Conservation (phyloP, 164 flowering plant species). For the Sedum album region DNA sequence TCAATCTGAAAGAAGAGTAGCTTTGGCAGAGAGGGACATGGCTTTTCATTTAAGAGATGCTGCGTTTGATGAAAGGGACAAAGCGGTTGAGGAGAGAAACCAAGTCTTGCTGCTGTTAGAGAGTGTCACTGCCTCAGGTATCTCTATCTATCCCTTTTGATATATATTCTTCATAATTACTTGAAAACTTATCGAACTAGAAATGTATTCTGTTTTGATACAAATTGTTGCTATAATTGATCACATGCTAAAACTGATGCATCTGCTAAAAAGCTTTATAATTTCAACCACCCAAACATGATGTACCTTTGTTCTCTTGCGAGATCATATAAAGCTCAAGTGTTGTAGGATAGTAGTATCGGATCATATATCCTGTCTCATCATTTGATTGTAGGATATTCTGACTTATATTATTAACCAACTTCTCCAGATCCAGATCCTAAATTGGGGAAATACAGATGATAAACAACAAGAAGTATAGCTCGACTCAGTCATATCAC, state of each 20-base stretch:
- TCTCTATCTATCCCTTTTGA: too few species aligned
- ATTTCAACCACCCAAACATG: too few species aligned
- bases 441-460: neutral
- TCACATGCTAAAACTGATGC: neutral
- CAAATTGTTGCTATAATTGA: neutral
- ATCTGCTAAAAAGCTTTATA: neutral
- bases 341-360: too few species aligned
- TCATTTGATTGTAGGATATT: too few species aligned
- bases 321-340: too few species aligned
- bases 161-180: too few species aligned
- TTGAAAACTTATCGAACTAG: neutral
- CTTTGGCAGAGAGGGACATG: constrained; percentile 2
- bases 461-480: neutral
- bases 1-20: neutral
- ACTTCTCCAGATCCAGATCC: neutral
- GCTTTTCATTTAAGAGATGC: constrained; percentile 1
- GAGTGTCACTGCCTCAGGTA: neutral
- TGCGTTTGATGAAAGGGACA: constrained; percentile 6
- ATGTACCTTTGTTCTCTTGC: too few species aligned
- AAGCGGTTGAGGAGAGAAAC: neutral
- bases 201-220: too few species aligned
- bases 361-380: too few species aligned
- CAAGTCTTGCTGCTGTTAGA: constrained; percentile 4
- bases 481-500: neutral
- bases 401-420: too few species aligned